Conservation (phyloP, 2,329 filamentous ascomycete species). For the Sporothrix pallida region DNA sequence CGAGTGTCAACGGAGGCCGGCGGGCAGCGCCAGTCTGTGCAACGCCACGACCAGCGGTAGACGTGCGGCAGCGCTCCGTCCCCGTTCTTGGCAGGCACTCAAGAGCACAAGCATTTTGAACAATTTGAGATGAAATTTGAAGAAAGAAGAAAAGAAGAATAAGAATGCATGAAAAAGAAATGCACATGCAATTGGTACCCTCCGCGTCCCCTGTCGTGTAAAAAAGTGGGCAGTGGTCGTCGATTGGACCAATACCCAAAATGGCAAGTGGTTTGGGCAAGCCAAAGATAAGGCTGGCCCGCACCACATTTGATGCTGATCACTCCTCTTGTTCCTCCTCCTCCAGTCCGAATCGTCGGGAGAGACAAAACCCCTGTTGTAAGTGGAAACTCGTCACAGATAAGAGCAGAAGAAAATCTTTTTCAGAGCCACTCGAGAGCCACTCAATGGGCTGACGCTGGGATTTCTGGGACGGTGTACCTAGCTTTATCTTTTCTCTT, state of each 20-base stretch:
- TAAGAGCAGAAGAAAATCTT: not conserved
- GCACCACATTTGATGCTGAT: not conserved
- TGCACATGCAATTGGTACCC: not conserved
- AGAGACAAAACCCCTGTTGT: not conserved
- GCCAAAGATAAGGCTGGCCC: slow-evolving; percentile 28
- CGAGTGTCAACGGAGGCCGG: slow-evolving; percentile 1
- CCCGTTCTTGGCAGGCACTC: too few species aligned
- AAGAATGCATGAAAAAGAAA: not conserved
- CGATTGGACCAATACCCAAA: not conserved
- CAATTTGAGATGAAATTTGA: not conserved
- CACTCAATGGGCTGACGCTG: not conserved
- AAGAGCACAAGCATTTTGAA: too few species aligned
- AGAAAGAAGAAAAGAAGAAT: not conserved
- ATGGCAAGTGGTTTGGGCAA: slow-evolving; percentile 16
- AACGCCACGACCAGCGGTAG: not conserved
- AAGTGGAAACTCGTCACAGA: slow-evolving; percentile 12
- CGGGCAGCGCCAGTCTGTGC: slow-evolving; percentile 5
- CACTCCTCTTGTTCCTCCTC: not conserved
- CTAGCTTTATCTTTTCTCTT: slow-evolving; percentile 15
- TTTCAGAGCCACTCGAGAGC: not conserved
- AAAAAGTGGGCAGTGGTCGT: slow-evolving; percentile 1
- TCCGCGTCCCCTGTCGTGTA: not conserved
- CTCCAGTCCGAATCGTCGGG: not conserved
- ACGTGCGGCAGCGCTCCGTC: too few species aligned
- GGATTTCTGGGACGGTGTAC: not conserved